phyloP scores from a whole-genome alignment of 2,329 filamentous ascomycete species.

The Ascochyta pisi region DNA sequence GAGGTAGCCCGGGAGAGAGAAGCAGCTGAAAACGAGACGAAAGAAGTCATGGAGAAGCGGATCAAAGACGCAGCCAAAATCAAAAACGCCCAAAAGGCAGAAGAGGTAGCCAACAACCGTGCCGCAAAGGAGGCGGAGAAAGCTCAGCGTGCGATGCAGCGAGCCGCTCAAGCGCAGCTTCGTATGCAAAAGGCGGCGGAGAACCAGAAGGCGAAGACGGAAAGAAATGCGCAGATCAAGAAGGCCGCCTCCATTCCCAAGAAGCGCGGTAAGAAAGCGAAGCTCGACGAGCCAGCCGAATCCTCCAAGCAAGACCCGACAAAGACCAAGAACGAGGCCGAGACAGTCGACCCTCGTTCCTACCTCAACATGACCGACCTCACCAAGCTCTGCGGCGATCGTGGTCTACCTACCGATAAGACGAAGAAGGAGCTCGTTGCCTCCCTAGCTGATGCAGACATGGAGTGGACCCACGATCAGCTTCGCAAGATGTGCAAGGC shows the following conservation, averaged over 20 bases:
- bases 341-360: constrained; percentile 33
- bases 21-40: constrained; percentile 23
- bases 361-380: constrained; percentile 33
- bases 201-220: constrained; percentile 22
- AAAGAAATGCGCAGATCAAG: constrained; percentile 29
- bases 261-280: constrained; percentile 2
- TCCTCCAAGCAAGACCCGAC: not conserved
- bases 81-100: constrained; percentile 33
- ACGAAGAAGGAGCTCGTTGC: constrained; percentile 29
- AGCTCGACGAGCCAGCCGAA: not conserved
- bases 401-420: constrained; percentile 22
- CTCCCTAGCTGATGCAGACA: constrained; percentile 33
- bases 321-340: constrained; percentile 18
- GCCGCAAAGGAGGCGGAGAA: constrained; percentile 24
- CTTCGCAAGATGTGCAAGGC: constrained; percentile 33
- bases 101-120: constrained; percentile 28
- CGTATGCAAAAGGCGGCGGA: constrained; percentile 23
- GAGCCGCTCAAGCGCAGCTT: constrained; percentile 30
- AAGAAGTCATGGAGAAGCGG: constrained; percentile 20
- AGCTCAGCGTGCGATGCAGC: constrained; percentile 30
- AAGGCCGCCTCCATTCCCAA: constrained; percentile 7
- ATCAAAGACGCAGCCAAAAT: constrained; percentile 27
- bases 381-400: constrained; percentile 27
- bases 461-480: constrained; percentile 23
- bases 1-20: constrained; percentile 31